A percentile compares a stretch with the other conserved stretches of the same genome.
These are phyloP conservation scores for Falciphora oryzae DNA, from an alignment of 2,329 filamentous ascomycete genomes.

Conservation along the genomic window DNA sequence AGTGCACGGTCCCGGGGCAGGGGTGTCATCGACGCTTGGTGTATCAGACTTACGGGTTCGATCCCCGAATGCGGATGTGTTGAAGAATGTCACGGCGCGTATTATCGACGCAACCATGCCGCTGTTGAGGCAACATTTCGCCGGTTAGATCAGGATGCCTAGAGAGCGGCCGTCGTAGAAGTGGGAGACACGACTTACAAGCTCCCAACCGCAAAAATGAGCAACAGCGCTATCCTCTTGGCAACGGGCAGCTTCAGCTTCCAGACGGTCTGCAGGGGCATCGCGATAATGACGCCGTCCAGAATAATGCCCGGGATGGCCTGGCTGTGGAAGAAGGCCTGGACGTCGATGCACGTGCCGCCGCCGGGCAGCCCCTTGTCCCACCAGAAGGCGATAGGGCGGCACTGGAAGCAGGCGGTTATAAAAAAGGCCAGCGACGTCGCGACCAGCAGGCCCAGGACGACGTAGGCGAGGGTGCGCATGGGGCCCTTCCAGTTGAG, in stretches of 20 bases:
- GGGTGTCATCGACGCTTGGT: no score
- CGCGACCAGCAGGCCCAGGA: conserved; percentile 17
- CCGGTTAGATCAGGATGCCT: conserved; percentile 7
- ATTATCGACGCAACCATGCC: conserved; percentile 20
- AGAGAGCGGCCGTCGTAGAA: not conserved
- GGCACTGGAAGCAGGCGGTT: conserved; percentile 20
- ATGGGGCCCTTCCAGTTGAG: conserved; percentile 22
- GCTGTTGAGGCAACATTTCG: conserved; percentile 9
- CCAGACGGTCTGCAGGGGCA: conserved; percentile 24
- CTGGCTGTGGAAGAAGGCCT: conserved; percentile 22
- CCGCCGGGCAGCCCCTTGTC: conserved; percentile 10
- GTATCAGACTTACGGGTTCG: conserved; percentile 14
- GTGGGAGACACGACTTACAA: not conserved
- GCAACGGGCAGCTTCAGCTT: conserved; percentile 19
- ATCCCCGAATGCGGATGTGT: conserved; percentile 16
- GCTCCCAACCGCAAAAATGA: conserved; percentile 20
- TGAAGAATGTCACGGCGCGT: conserved; percentile 17
- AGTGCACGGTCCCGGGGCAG: not conserved
- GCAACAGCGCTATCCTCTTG: conserved; percentile 21
- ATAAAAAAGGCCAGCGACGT: conserved; percentile 20
- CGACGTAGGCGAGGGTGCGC: conserved; percentile 15
- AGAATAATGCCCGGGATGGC: conserved; percentile 20
- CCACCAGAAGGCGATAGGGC: conserved; percentile 19
- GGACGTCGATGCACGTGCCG: conserved; percentile 19
- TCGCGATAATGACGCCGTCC: conserved; percentile 21